Evolutionary conservation across 2,329 filamentous ascomycete species (phyloP), one percentile per base, ranked within the genome.

Genomic region (Dactylellina drechsleri): DNA sequence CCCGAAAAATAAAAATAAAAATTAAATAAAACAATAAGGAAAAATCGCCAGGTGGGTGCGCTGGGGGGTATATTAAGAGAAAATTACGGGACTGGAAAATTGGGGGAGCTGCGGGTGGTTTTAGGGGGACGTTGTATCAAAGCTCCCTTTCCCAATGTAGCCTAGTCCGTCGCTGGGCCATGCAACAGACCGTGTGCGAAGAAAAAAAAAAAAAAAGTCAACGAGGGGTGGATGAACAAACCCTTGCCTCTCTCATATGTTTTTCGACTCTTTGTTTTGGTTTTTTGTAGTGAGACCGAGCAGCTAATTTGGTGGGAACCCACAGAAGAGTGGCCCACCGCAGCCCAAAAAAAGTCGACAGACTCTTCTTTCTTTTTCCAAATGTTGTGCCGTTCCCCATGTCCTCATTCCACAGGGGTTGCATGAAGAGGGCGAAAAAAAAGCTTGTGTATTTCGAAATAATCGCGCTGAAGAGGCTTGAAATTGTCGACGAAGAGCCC

Each of bases 221-320:
- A 47, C 15, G 15, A 36, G 15, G 40, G 13, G 18, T 23, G 23
- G 31, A 57, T 41, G 45, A 45, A 36, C 36, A 23, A 60, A 66
- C 64, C 56, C 54, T 60, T 66, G 71, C 62, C 62, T 52, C 59
- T 64, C 70, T 43, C 59, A 61, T 75, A 52, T 60, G 23, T 36
- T 64, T 20, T 20, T 18, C 20, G 16, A 18, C 62, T 62, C 59
- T 66, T 62, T 75, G 50, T 75, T 66, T 68, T 67, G 45, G 40
- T 75, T 75, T 67, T 67, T 47, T 52, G 40, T 57, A 58, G 65
- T 64, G 61, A 61, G 68, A 68, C 68, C 53, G 40, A 61, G 50
- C 58, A 65, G 70, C 66, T 56, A 76, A 72, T 70, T 60, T 66
- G 75, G 50, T 76, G 76, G 78, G 78, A 80, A 78, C 77, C 78